Percentiles rank a stretch among this genome's conserved stretches.
These are phyloP conservation scores for Trifolium subterraneum DNA, from an alignment of 306 rosid species.

Conservation along the genomic window DNA sequence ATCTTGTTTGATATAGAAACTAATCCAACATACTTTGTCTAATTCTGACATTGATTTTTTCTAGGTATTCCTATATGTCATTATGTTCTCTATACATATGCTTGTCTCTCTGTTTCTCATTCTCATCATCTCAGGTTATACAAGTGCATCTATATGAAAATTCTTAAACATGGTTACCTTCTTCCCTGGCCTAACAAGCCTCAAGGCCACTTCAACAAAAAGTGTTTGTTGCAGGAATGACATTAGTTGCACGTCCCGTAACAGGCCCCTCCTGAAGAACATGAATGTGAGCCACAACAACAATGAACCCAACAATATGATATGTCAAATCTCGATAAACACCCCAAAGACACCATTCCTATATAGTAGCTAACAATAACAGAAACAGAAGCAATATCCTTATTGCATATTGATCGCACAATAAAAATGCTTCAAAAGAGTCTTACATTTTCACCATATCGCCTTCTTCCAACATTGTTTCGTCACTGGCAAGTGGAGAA, in stretches of 20 bases:
- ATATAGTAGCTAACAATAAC: background rate
- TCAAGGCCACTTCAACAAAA: conserved; percentile 93
- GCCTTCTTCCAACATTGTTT: conserved; percentile 74
- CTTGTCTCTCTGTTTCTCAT: too few relatives aligned
- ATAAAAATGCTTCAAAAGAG: background rate
- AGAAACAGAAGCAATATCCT: background rate
- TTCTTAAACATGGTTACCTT: conserved; percentile 51
- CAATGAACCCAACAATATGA: conserved; percentile 87
- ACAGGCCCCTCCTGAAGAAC: conserved; percentile 76
- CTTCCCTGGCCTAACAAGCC: conserved; percentile 89
- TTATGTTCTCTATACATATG: too few relatives aligned
- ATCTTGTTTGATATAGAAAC: too few relatives aligned
- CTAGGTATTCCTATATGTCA: too few relatives aligned
- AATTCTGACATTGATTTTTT: too few relatives aligned
- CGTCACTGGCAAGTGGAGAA: conserved; percentile 85
- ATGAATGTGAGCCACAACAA: conserved; percentile 63
- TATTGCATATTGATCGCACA: background rate
- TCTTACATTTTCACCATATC: conserved; percentile 73
- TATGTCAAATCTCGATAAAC: conserved; percentile 81
- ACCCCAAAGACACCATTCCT: conserved; percentile 16
- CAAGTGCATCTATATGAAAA: background rate
- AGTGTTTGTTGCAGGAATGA: conserved; percentile 88
- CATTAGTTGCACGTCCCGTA: conserved; percentile 87
- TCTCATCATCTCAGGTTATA: background rate
- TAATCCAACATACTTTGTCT: too few relatives aligned